Base-by-base conservation (phyloP, 2,329 filamentous ascomycete genomes). In the Pyrenophora seminiperda region DNA sequence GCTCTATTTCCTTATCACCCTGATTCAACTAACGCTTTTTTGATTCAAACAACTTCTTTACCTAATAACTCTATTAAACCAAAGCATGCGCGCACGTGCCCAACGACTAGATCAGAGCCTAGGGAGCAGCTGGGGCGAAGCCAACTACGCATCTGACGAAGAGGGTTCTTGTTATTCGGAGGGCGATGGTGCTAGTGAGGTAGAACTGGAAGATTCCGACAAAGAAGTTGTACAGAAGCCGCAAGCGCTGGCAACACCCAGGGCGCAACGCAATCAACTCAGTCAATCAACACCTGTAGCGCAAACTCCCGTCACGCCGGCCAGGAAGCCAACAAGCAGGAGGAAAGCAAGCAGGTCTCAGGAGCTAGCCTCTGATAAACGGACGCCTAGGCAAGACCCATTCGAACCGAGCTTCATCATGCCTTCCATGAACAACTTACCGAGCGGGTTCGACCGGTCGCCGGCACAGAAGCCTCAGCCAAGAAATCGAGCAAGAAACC, bases 331-430 rank as follows among this genome's bases (percentile, higher is more conserved):
- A 19, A 48, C 60, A 30, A 41, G 49, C 4, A 48, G 45, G 13
- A 32, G 11, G 5, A 44, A 24, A 7, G 24, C 48, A 4, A 60
- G 52, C 29, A 52, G 59, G 39, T 58, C 54, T 15, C 55, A 63
- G 41, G 51, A 31, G 5, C 17, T 41, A 17, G 47, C 29, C 18
- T 43, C 56, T 11, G 41, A 50, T 3, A 36, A 50, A 20, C 45
- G 57, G 9, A 49, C 54, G 10, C 56, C 59, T 7, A 47, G 41
- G 19, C 50, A 44, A 39, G 41, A 58, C 15, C 68, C 67, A 17
- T 59, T 58, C 7, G 74, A 73, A 40, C 74, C 75, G 6, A 69
- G 72, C 47, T 68, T 78, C 49, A 73, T 77, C 47, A 78, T 77
- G 75, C 76, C 76, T 30, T 66, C 68, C 22, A 42, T 57, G 46